Base-by-base conservation (phyloP, 1,284 basidiomycete species). In the Rhodotorula sp. region DNA sequence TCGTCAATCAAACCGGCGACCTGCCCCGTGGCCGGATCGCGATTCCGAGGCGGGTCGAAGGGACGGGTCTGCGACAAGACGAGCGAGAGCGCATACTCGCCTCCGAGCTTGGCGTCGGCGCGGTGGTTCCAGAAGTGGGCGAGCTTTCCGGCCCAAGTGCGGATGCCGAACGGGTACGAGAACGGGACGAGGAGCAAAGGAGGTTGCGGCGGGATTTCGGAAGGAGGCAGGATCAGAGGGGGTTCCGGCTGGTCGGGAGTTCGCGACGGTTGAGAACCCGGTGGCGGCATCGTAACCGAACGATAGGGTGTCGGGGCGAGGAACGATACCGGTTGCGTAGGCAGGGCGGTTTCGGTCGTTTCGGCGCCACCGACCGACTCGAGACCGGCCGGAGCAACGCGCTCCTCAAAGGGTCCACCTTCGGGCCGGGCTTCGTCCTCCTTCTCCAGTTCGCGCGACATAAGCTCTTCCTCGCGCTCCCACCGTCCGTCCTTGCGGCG, bases 51-150 rank as follows among this genome's bases (percentile, higher is more conserved):
- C 20, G 70, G 30, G 30, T 82, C 79, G 70, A 96, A 85, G 3
- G 89, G 87, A 33, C 92, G 87, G 1, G 86, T 87, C 56, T 84
- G 78, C 30, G 84, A 84, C 79, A 86, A 84, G 70, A 95, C 86
- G 66, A 98, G 84, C 37, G 84, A 83, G 78, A 92, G 88, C 0
- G 88, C 94, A 15, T 89, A 89, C 75, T 96, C 89, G 24, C 90
- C 90, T 53, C 95, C 95, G 26, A 86, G 82, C 6, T 82, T 85
- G 12, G 92, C 91, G 75, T 89, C 87, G 65, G 87, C 82, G n/a
- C 93, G 88, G 79, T 91, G 88, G 78, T 93, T 94, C 84, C 97
- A 98, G 82, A 93, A 95, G 76, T 89, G 89, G 85, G 87, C 89
- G 66, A 97, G 87, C 89, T 96, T 95, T 74, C 86, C 82, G 7